These are phyloP conservation scores for Gleditsia sinensis DNA, from an alignment of 306 rosid species.

Conservation along the genomic window DNA sequence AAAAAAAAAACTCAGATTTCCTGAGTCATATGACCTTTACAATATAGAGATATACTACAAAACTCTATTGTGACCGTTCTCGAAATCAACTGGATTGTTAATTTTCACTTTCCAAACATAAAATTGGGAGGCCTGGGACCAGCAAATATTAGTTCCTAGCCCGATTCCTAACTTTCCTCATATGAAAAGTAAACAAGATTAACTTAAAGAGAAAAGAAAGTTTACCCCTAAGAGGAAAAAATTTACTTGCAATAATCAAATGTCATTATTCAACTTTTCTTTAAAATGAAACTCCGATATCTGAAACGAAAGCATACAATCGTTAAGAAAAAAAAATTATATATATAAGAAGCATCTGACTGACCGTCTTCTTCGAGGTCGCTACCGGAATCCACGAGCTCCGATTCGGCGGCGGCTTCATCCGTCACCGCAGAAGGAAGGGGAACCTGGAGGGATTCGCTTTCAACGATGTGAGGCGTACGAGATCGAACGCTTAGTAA, in stretches of 20 bases:
- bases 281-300: neutral
- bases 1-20: neutral
- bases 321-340: neutral
- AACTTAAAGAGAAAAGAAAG: neutral
- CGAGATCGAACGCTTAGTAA: slow-evolving; percentile 60
- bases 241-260: neutral
- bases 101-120: neutral
- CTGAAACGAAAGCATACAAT: neutral
- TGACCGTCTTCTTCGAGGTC: slow-evolving; percentile 93
- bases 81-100: too few relatives aligned
- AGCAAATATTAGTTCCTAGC: neutral
- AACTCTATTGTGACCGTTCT: too few relatives aligned
- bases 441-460: slow-evolving; percentile 53
- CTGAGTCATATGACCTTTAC: too few relatives aligned
- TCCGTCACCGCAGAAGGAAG: slow-evolving; percentile 22
- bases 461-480: slow-evolving; percentile 52
- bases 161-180: neutral
- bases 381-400: slow-evolving; percentile 57
- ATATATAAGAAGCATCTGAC: neutral
- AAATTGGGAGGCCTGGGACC: too few relatives aligned
- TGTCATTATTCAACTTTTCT: neutral
- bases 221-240: neutral
- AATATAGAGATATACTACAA: too few relatives aligned
- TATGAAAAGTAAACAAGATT: neutral
- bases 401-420: slow-evolving; percentile 24